Conservation (phyloP, 805 yeast species). For the Candida anglica region DNA sequence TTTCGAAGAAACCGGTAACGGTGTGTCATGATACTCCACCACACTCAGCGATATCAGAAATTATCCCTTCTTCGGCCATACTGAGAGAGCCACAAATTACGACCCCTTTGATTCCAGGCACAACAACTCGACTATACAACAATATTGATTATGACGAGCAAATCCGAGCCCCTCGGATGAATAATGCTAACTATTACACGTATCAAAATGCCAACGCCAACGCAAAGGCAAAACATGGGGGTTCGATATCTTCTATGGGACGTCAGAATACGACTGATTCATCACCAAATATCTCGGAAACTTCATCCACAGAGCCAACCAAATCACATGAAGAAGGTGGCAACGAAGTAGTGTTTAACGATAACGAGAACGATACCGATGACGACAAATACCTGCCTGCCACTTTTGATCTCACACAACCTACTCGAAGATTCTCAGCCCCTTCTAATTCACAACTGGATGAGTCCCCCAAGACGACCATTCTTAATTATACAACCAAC, state of each 20-base stretch:
- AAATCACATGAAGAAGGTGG: not conserved
- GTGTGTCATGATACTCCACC: no score
- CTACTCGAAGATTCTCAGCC: conserved; percentile 31
- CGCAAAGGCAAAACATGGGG: conserved; percentile 3
- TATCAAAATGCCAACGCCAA: conserved; percentile 5
- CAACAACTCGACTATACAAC: not conserved
- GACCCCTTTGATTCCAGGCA: no score
- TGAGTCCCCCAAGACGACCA: conserved; percentile 7
- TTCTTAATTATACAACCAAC: conserved; percentile 14
- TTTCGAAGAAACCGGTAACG: conserved; percentile 25
- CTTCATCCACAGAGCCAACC: not conserved
- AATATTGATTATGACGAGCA: conserved; percentile 49
- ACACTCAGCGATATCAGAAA: conserved; percentile 25
- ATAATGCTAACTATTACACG: conserved; percentile 26
- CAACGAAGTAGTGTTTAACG: not conserved
- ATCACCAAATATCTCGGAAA: not conserved
- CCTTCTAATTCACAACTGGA: conserved; percentile 9
- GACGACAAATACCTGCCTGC: conserved; percentile 40
- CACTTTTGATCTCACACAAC: conserved; percentile 39
- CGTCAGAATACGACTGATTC: conserved; percentile 1
- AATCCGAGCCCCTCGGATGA: conserved; percentile 53
- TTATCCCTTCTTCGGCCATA: conserved; percentile 12
- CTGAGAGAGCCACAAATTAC: not conserved
- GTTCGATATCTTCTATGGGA: not conserved
- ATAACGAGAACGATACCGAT: not conserved